These are phyloP conservation scores for Cryptosporidium sp. DNA, from an alignment of 169 alveolate species.

Conservation along the genomic window DNA sequence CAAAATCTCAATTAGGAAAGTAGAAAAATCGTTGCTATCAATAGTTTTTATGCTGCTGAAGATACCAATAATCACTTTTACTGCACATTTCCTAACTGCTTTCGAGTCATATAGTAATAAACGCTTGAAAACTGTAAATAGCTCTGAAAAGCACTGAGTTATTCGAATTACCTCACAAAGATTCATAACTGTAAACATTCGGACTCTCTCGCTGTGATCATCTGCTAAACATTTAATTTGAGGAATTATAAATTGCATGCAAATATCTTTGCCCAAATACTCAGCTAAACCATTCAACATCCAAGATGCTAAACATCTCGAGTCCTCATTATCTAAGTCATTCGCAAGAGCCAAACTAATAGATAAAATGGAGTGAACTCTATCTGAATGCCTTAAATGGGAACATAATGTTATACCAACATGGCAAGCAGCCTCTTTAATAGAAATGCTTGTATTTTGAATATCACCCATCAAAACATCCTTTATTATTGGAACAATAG, in stretches of 20 bases:
- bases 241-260: constrained; percentile 64
- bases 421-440: constrained; percentile 63
- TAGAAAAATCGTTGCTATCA: not conserved
- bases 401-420: constrained; percentile 65
- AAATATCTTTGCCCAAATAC: constrained; percentile 69
- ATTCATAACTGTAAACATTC: constrained; percentile 58
- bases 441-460: constrained; percentile 12
- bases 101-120: constrained; percentile 8
- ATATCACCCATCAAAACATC: constrained; percentile 32
- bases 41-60: constrained; percentile 35
- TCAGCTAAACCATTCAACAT: constrained; percentile 77
- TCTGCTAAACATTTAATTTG: constrained; percentile 67
- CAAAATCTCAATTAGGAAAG: constrained; percentile 2
- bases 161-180: constrained; percentile 59
- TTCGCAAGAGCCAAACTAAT: constrained; percentile 62
- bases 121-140: constrained; percentile 37
- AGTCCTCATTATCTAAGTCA: constrained; percentile 74
- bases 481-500: constrained; percentile 65
- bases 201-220: constrained; percentile 58
- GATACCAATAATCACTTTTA: constrained; percentile 41
- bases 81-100: constrained; percentile 40
- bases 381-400: constrained; percentile 60
- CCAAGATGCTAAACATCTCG: constrained; percentile 69
- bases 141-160: constrained; percentile 13
- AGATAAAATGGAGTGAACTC: constrained; percentile 59